phyloP scores from a whole-genome alignment of 2,329 filamentous ascomycete genomes.

The Chaetomiaceae sp. region DNA sequence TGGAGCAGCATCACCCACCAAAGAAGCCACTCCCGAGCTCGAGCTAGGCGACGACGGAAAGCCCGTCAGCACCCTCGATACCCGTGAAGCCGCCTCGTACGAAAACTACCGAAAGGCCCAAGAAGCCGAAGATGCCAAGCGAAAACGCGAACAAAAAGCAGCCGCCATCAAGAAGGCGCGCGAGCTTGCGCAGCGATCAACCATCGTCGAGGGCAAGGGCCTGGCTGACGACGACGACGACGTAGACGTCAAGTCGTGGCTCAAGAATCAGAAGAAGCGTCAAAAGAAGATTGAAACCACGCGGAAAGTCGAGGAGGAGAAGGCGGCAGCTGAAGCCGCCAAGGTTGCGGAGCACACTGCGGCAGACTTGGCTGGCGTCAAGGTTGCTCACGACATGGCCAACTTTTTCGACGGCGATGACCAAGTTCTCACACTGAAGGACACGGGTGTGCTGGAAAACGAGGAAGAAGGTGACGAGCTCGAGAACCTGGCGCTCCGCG shows the following conservation, averaged over 20 bases:
- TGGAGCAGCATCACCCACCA: slow-evolving; percentile 47
- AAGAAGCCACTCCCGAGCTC: slow-evolving; percentile 35
- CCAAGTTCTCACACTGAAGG: slow-evolving; percentile 91
- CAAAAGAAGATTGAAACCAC: slow-evolving; percentile 85
- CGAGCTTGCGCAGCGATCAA: slow-evolving; percentile 72
- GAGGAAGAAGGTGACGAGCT: slow-evolving; percentile 89
- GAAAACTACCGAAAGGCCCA: slow-evolving; percentile 64
- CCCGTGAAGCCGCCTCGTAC: slow-evolving; percentile 65
- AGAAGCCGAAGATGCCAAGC: slow-evolving; percentile 72
- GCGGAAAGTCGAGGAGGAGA: slow-evolving; percentile 66
- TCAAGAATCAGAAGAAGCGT: slow-evolving; percentile 84
- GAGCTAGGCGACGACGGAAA: slow-evolving; percentile 59
- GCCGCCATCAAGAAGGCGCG: slow-evolving; percentile 81
- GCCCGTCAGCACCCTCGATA: slow-evolving; percentile 74
- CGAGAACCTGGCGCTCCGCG: slow-evolving; percentile 68
- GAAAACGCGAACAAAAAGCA: slow-evolving; percentile 72
- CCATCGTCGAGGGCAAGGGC: slow-evolving; percentile 74
- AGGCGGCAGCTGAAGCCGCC: slow-evolving; percentile 67
- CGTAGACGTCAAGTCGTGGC: slow-evolving; percentile 77
- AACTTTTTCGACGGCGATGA: slow-evolving; percentile 79
- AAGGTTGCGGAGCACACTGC: slow-evolving; percentile 69
- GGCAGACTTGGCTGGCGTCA: slow-evolving; percentile 82
- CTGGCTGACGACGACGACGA: slow-evolving; percentile 72
- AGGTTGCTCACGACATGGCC: slow-evolving; percentile 80
- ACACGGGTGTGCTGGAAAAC: slow-evolving; percentile 76